Base-by-base conservation (phyloP, 257 asterid genomes). In the Oldenlandia corymbosa region DNA sequence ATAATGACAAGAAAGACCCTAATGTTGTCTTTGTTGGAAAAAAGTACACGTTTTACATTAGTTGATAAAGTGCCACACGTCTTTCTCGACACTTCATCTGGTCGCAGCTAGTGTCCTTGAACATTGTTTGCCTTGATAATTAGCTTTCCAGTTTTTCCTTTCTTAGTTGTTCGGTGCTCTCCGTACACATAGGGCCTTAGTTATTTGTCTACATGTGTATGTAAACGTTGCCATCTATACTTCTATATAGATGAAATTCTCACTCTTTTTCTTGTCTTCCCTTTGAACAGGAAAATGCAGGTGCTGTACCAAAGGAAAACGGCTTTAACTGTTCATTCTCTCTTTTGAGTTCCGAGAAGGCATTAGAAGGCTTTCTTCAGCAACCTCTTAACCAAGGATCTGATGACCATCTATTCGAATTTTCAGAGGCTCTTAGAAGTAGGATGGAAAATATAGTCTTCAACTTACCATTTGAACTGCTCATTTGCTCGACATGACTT, bases 401-500 rank as follows among this genome's bases (percentile, higher is more conserved):
- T 46, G 97, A 90, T 73, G 95, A 88, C 68, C 80, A 90, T 82
- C 81, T 85, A 56, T 58, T 85, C 54, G 97, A 90, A 71, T 87
- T 88, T 77, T 84, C 96, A 0, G 97, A 90, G 84, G 90, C 96
- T 78, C 66, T 90, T 75, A 78, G 94, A 81, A 85, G 97, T 90
- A 82, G 59, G 80, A 24, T 16, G 24, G 49, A n/a, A n/a, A n/a
- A 31, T 59, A 43, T 66, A 20, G 36, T 58, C 5, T 53, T 66
- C n/a, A 67, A 62, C 31, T 61, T 69, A 37, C 31, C 13, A 55
- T 16, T 62, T 21, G n/a, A 61, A 30, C 12, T 45, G 41, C 23
- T 54, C 43, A n/a, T 7, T n/a, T 57, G 34, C 36, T 64, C 45
- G 21, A 43, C 11, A 0, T 45, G 61, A 26, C 27, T 17, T 46